These are phyloP conservation scores for Madurella mycetomatis DNA, from an alignment of 2,329 filamentous ascomycete genomes.

Conservation along the genomic window DNA sequence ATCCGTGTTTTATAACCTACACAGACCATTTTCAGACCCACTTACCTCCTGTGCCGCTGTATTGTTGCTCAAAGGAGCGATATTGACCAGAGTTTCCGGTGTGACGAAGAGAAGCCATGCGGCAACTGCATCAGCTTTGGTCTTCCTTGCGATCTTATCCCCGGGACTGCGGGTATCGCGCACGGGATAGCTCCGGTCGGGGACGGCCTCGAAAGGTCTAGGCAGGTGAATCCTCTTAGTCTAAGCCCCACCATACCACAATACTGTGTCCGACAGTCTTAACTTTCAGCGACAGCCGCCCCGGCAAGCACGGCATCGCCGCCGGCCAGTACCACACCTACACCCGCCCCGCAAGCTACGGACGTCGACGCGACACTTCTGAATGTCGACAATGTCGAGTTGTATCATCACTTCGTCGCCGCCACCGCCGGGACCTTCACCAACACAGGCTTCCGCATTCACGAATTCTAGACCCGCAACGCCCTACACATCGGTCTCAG, in stretches of 20 bases:
- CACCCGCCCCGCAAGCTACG: background rate
- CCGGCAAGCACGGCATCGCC: no score
- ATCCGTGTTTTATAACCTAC: no score
- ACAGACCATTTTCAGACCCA: no score
- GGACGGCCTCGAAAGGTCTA: constrained; percentile 3
- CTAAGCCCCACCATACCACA: no score
- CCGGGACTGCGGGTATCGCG: background rate
- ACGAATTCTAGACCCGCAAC: no score
- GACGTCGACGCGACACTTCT: background rate
- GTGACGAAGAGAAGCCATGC: constrained; percentile 5
- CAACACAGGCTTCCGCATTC: no score
- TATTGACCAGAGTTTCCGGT: background rate
- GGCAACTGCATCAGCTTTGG: constrained; percentile 2
- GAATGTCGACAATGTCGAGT: constrained; percentile 25
- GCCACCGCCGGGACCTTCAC: no score
- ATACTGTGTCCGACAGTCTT: background rate
- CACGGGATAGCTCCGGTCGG: background rate
- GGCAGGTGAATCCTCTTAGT: background rate
- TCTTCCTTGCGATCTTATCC: background rate
- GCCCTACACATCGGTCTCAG: no score
- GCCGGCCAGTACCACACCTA: no score
- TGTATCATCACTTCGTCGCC: constrained; percentile 23
- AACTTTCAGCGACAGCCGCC: background rate
- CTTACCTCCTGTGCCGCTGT: background rate
- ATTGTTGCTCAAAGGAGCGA: background rate